phyloP scores from a whole-genome alignment of 192 early-diverging fungal genomes.

The Kickxella alabastrina region DNA sequence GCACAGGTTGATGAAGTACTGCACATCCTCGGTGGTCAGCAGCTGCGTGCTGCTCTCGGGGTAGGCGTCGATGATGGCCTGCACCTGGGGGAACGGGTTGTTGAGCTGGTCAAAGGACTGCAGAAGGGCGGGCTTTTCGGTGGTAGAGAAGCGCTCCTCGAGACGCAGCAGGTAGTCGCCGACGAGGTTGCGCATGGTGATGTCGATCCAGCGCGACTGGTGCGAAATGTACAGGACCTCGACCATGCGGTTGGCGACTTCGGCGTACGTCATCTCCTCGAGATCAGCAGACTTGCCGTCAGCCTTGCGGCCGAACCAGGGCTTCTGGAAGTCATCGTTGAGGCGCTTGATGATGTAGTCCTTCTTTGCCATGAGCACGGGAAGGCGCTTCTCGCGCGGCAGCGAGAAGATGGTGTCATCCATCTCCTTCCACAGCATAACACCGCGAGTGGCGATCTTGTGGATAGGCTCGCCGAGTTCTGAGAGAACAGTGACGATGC shows the following conservation, averaged over 20 bases:
- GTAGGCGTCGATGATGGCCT: conserved; percentile 10
- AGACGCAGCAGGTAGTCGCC: conserved; percentile 78
- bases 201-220: conserved; percentile 78
- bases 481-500: conserved; percentile 89
- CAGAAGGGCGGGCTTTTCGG: not conserved
- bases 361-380: conserved; percentile 79
- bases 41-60: conserved; percentile 21
- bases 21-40: conserved; percentile 34
- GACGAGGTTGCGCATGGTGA: conserved; percentile 64
- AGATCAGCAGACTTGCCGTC: conserved; percentile 73
- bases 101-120: not conserved
- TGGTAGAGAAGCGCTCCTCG: conserved; percentile 65
- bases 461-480: conserved; percentile 96
- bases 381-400: conserved; percentile 82
- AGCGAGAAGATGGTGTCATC: conserved; percentile 87
- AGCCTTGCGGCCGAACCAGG: conserved; percentile 89
- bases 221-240: conserved; percentile 77
- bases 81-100: conserved; percentile 27
- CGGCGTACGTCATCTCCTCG: conserved; percentile 91
- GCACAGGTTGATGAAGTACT: conserved; percentile 45
- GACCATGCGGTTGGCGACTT: conserved; percentile 77
- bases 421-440: conserved; percentile 89
- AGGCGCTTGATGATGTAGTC: conserved; percentile 87
- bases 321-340: conserved; percentile 91
- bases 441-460: conserved; percentile 92